Conservation (phyloP, 2,329 filamentous ascomycete genomes). For the Colletotrichum viniferum region DNA sequence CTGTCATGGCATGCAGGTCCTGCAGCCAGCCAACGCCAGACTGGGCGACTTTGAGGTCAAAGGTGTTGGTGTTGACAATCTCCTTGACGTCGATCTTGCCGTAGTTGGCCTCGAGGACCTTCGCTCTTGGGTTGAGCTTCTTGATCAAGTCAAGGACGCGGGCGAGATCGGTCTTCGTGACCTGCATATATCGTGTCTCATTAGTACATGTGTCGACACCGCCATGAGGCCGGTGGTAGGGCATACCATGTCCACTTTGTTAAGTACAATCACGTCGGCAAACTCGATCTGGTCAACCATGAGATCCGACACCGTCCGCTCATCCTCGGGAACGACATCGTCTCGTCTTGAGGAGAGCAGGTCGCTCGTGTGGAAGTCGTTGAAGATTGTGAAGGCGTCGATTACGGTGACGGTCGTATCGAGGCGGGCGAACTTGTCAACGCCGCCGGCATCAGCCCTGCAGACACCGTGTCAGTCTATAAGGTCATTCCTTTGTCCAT, state of each 20-base stretch:
- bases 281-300: constrained; percentile 83
- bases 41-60: constrained; percentile 68
- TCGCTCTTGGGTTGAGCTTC: constrained; percentile 70
- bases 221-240: no score
- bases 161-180: constrained; percentile 42
- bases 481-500: not conserved
- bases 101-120: constrained; percentile 64
- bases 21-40: constrained; percentile 73
- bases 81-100: constrained; percentile 64
- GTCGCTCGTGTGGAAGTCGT: constrained; percentile 74
- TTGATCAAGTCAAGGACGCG: constrained; percentile 59
- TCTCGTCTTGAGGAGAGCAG: constrained; percentile 68
- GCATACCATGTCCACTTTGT: constrained; percentile 73
- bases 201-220: not conserved
- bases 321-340: constrained; percentile 69
- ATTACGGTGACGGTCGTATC: constrained; percentile 77
- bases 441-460: constrained; percentile 62
- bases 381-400: constrained; percentile 74
- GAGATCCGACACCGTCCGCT: constrained; percentile 74
- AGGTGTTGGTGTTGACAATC: constrained; percentile 69
- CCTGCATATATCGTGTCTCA: constrained; percentile 24
- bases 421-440: constrained; percentile 68
- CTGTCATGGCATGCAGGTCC: constrained; percentile 71
- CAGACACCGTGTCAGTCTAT: not conserved
- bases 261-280: constrained; percentile 73